Evolutionary conservation across 2,329 filamentous ascomycete species (phyloP), one percentile per base, ranked within the genome.

Genomic region (Pseudogymnoascus sp.): DNA sequence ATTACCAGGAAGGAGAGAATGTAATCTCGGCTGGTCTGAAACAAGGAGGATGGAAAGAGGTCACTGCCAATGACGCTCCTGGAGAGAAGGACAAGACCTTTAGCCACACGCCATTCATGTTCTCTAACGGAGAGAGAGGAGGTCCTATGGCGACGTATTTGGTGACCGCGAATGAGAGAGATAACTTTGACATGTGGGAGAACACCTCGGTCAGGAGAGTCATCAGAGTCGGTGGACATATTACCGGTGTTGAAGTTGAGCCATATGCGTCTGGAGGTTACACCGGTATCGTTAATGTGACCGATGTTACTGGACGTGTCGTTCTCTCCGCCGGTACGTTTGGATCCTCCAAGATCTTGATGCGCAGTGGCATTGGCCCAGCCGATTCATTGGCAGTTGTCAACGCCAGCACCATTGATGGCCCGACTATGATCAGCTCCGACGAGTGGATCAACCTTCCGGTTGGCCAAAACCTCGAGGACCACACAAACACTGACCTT

Each of bases 71-170:
- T 25, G 68, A 78, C 14, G 75, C 79, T 50, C 84, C 85, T 0
- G 77, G 82, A 62, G 70, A 78, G 69, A 90, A 90, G 80, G 83
- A 87, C 73, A 77, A 78, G 65, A 83, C 81, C 1, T 90, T 79
- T 72, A 79, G 79, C 53, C 80, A 83, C 71, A 83, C 83, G 28
- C 80, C 83, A 30, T 88, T 82, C 76, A 87, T 89, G 82, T 87
- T 85, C 69, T 61, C 64, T 43, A 74, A 84, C 50, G 86, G 85
- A 61, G 82, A 87, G 70, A 79, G 87, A 63, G 83, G 83, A 59
- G 87, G 88, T 1, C 87, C 87, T 8, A 77, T 90, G 68, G 83
- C 82, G 8, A 88, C 87, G 1, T 90, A 90, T 68, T 80, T 90
- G 1, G 82, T 85, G 6, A 78, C 80, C 8, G 85, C 85, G 2